phyloP scores from a whole-genome alignment of 2,329 filamentous ascomycete species.

The Calonectria pteridis region DNA sequence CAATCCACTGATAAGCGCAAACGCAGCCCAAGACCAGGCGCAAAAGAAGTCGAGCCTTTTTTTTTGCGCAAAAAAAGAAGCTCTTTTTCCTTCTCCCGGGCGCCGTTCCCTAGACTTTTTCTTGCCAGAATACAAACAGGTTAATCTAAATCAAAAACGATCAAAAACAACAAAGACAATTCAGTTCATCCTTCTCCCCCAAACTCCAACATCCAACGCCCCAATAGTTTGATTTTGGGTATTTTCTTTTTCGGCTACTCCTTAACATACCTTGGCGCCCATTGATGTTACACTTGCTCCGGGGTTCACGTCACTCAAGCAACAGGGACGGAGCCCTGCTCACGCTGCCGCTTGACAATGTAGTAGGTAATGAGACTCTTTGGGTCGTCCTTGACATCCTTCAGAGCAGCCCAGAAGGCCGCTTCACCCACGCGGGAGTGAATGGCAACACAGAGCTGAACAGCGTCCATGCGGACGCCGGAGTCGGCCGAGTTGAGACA shows the following conservation, averaged over 20 bases:
- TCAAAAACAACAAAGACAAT: neutral
- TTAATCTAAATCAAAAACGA: constrained; percentile 10
- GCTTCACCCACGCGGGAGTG: constrained; percentile 72
- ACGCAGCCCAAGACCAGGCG: neutral
- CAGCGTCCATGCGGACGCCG: constrained; percentile 79
- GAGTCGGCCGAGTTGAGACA: constrained; percentile 73
- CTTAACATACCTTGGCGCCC: neutral
- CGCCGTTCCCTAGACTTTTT: constrained; percentile 2
- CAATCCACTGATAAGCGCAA: constrained; percentile 22
- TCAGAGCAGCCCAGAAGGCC: constrained; percentile 77
- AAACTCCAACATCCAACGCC: constrained; percentile 42
- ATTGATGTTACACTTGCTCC: neutral
- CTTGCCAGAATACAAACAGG: constrained; percentile 17
- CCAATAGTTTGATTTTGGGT: constrained; percentile 1
- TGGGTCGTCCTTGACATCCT: constrained; percentile 75
- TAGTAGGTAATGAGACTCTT: constrained; percentile 86
- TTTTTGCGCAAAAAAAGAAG: neutral
- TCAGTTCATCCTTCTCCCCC: constrained; percentile 25
- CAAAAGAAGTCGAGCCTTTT: neutral
- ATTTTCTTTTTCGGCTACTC: neutral
- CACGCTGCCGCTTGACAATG: constrained; percentile 77
- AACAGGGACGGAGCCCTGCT: constrained; percentile 50
- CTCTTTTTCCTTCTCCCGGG: neutral
- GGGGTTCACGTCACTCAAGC: constrained; percentile 2
- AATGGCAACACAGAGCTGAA: constrained; percentile 81